These are phyloP conservation scores for Nicotiana tomentosiformis DNA, from an alignment of 257 asterid genomes.

Conservation along the genomic window DNA sequence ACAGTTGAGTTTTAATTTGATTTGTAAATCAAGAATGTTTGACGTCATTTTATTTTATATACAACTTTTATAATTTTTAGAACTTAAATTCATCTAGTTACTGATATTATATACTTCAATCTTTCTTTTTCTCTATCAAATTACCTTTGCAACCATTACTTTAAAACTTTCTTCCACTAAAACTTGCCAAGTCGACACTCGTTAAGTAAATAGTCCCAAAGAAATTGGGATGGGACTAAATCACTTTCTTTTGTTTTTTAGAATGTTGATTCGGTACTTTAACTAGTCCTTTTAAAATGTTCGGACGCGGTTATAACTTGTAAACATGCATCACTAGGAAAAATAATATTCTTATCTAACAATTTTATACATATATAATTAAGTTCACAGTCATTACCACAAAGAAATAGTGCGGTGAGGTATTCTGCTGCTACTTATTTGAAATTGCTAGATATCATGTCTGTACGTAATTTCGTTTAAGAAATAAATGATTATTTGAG, in stretches of 20 bases:
- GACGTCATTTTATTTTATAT: neutral
- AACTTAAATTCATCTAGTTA: neutral
- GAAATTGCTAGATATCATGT: neutral
- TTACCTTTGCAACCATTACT: neutral
- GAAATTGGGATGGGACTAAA: too few relatives aligned
- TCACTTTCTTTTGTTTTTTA: too few relatives aligned
- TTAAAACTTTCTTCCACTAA: neutral
- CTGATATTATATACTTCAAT: neutral
- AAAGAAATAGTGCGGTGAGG: neutral
- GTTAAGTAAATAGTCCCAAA: too few relatives aligned
- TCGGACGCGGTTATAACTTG: too few relatives aligned
- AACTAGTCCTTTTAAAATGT: too few relatives aligned
- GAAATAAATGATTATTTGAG: neutral
- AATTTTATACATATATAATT: too few relatives aligned
- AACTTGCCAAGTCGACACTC: too few relatives aligned
- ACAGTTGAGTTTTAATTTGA: neutral
- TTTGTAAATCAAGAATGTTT: neutral
- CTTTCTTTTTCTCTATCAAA: neutral
- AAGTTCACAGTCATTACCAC: neutral
- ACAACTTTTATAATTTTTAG: neutral
- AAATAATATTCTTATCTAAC: too few relatives aligned
- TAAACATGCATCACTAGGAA: too few relatives aligned
- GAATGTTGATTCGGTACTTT: too few relatives aligned
- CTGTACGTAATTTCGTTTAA: neutral
- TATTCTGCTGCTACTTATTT: neutral